A percentile compares a stretch with the other conserved stretches of the same genome.
These are phyloP conservation scores for Calvatia gigantea DNA, from an alignment of 768 basidiomycete genomes.

Conservation along the genomic window DNA sequence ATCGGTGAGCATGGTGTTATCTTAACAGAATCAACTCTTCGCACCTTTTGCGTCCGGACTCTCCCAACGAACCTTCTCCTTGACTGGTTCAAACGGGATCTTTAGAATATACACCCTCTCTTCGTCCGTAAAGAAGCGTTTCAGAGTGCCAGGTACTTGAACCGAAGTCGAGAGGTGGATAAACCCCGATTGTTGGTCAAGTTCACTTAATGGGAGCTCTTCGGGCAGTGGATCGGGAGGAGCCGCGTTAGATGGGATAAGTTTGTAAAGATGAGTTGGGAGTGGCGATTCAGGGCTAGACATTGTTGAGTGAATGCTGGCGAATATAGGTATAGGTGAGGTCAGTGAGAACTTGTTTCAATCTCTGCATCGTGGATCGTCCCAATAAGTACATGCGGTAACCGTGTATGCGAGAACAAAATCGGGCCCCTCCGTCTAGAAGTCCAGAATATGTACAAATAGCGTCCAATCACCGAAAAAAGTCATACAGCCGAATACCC, in stretches of 20 bases:
- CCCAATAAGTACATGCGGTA: too few species aligned
- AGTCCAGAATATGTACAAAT: too few species aligned
- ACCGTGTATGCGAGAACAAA: too few species aligned
- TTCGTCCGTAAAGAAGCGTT: constrained; percentile 40
- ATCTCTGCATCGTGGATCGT: too few species aligned
- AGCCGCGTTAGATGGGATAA: constrained; percentile 41
- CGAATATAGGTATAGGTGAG: too few species aligned
- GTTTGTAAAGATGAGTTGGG: constrained; percentile 62
- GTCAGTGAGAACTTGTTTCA: too few species aligned
- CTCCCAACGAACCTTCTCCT: constrained; percentile 47
- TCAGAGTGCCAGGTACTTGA: constrained; percentile 45
- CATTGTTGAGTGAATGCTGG: too few species aligned
- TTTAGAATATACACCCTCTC: constrained; percentile 39
- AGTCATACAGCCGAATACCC: not conserved
- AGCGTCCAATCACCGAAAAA: too few species aligned
- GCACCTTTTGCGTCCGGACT: constrained; percentile 27
- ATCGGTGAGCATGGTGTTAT: not conserved
- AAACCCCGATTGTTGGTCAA: constrained; percentile 46
- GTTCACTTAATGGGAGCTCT: constrained; percentile 43
- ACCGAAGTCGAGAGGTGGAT: constrained; percentile 54
- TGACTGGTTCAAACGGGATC: constrained; percentile 36
- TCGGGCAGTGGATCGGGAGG: constrained; percentile 39
- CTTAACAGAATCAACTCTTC: too few species aligned
- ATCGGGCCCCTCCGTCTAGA: too few species aligned
- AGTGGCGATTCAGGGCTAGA: constrained; percentile 12